These are phyloP conservation scores for Perilla frutescens DNA, from an alignment of 257 asterid genomes.

Conservation along the genomic window DNA sequence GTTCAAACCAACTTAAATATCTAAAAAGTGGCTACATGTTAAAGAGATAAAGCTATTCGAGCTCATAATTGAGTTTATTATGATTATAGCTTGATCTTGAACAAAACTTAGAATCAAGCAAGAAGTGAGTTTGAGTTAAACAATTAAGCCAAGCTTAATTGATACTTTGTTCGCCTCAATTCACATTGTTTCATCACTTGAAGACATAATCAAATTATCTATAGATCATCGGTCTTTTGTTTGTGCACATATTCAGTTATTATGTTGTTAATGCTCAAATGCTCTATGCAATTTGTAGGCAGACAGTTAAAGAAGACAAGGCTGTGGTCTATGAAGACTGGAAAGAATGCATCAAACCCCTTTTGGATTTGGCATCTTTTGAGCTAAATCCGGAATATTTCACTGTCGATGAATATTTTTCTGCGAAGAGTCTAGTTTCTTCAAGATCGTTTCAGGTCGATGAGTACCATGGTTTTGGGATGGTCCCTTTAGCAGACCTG, in stretches of 20 bases:
- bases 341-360: conserved; percentile 83
- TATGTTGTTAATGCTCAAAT: conserved; percentile 24
- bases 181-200: background rate
- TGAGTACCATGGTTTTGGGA: conserved; percentile 82
- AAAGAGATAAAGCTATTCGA: background rate
- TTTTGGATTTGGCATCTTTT: conserved; percentile 46
- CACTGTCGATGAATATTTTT: conserved; percentile 65
- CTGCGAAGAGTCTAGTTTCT: conserved; percentile 85
- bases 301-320: conserved; percentile 84
- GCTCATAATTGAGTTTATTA: background rate
- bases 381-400: conserved; percentile 62
- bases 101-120: background rate
- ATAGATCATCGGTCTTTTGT: background rate
- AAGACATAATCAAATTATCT: no score
- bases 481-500: conserved; percentile 99
- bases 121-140: background rate
- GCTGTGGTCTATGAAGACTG: conserved; percentile 72
- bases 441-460: conserved; percentile 85
- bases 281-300: conserved; percentile 48
- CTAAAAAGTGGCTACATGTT: background rate
- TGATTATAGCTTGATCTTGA: background rate
- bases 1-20: background rate
- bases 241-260: background rate
- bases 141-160: background rate
- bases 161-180: background rate